A percentile compares a stretch with the other conserved stretches of the same genome.
Evolutionary conservation across 345 rosid species (phyloP).

Genomic region (Hypericum androsaemum): DNA sequence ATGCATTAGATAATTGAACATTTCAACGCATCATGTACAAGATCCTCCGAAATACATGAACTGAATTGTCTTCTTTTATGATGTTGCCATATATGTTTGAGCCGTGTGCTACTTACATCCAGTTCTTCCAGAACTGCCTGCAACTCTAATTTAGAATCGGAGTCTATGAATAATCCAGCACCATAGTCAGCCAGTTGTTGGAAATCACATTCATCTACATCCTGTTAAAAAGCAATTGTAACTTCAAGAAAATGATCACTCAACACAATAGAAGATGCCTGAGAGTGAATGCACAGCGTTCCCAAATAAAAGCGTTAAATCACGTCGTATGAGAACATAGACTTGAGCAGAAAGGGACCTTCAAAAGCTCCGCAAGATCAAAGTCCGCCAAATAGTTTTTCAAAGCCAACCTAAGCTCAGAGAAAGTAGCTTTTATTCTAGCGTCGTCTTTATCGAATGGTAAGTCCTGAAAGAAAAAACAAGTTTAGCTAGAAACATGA

Average conservation of each 20-base stretch:
- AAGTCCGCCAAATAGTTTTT: no score
- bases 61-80: no score
- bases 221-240: constrained; percentile 32
- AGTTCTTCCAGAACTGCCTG: constrained; percentile 96
- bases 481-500: neutral
- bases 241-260: neutral
- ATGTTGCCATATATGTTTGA: no score
- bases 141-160: constrained; percentile 66
- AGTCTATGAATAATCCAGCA: constrained; percentile 93
- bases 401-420: constrained; percentile 94
- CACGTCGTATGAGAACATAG: no score
- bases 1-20: neutral
- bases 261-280: neutral
- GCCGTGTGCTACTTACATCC: constrained; percentile 86
- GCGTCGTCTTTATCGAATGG: constrained; percentile 90
- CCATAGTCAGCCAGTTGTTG: constrained; percentile 95
- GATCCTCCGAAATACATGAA: no score
- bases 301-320: no score
- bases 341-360: no score
- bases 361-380: no score
- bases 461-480: constrained; percentile 47
- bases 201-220: constrained; percentile 83
- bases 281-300: no score
- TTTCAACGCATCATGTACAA: no score
- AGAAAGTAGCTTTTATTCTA: constrained; percentile 82